Percentiles rank a stretch among this genome's conserved stretches.
phyloP scores from a whole-genome alignment of 2,329 filamentous ascomycete species.

The Talaromyces sp. region DNA sequence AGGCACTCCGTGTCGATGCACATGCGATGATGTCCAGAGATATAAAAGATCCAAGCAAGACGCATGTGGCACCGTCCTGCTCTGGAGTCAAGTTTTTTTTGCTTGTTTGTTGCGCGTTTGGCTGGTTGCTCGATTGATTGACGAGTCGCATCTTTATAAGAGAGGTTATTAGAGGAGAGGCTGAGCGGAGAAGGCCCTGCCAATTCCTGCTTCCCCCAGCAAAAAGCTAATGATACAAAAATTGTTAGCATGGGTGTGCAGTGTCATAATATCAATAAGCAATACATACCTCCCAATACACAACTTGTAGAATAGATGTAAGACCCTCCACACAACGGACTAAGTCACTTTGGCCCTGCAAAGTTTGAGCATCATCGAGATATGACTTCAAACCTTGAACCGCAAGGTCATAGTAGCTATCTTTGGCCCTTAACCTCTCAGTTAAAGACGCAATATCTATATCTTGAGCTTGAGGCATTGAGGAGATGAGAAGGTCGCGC shows the following conservation, averaged over 20 bases:
- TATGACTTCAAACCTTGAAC: not conserved
- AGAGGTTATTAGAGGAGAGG: not conserved
- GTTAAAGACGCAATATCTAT: not conserved
- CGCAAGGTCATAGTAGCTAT: not conserved
- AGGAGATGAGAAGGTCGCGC: not conserved
- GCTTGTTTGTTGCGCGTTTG: not conserved
- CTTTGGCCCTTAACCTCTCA: not conserved
- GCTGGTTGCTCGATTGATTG: not conserved
- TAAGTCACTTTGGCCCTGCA: not conserved
- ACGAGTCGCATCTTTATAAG: not conserved
- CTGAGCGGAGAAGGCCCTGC: not conserved
- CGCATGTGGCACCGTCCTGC: not conserved
- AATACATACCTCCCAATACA: not conserved
- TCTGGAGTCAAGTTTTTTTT: not conserved
- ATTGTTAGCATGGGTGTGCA: not conserved
- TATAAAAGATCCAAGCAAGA: slow-evolving; percentile 2
- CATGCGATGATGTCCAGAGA: slow-evolving; percentile 1
- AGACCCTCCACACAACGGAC: not conserved
- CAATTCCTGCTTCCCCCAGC: not conserved
- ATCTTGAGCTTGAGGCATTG: not conserved
- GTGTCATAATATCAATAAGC: not conserved
- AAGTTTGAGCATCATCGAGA: not conserved
- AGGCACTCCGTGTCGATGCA: not conserved
- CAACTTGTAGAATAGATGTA: not conserved
- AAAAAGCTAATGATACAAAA: not conserved